These are phyloP conservation scores for Aspergillus taichungensis DNA, from an alignment of 495 filamentous ascomycete genomes.

Conservation along the genomic window DNA sequence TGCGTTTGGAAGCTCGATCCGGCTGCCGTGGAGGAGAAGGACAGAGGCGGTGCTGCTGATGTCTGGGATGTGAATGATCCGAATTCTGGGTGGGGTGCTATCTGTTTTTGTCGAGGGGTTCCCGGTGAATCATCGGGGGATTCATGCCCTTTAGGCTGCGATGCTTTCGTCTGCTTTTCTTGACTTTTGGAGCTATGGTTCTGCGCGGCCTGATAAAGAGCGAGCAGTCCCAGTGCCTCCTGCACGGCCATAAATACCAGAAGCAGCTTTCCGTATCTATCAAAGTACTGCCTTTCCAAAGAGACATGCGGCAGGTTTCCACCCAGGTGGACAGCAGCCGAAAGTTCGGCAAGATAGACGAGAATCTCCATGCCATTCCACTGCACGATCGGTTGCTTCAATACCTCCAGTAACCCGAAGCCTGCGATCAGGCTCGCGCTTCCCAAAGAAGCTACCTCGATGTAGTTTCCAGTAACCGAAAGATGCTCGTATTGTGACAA, in stretches of 20 bases:
- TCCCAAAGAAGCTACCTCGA: constrained; percentile 33
- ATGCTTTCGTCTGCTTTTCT: constrained; percentile 1
- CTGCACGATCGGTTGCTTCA: constrained; percentile 28
- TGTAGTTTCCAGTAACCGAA: constrained; percentile 29
- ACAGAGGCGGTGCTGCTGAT: constrained; percentile 20
- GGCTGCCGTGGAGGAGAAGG: constrained; percentile 23
- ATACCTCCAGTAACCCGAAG: constrained; percentile 29
- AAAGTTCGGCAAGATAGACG: constrained; percentile 34
- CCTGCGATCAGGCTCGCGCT: constrained; percentile 34
- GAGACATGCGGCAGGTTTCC: constrained; percentile 26
- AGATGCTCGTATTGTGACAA: constrained; percentile 26
- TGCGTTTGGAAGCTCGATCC: constrained; percentile 27
- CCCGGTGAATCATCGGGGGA: constrained; percentile 1
- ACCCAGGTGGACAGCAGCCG: constrained; percentile 30
- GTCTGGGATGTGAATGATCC: constrained; percentile 15
- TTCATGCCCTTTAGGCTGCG: background rate
- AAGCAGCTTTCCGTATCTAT: constrained; percentile 34
- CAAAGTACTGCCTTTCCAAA: constrained; percentile 31
- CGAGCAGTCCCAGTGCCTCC: constrained; percentile 23
- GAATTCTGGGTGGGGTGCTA: constrained; percentile 6
- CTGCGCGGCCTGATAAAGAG: constrained; percentile 14
- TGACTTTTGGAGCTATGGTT: background rate
- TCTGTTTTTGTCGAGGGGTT: background rate
- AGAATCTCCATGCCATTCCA: constrained; percentile 40
- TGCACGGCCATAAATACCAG: constrained; percentile 35